Conservation (phyloP, 768 basidiomycete genomes). For the Lanmaoa pseudosensibilis region DNA sequence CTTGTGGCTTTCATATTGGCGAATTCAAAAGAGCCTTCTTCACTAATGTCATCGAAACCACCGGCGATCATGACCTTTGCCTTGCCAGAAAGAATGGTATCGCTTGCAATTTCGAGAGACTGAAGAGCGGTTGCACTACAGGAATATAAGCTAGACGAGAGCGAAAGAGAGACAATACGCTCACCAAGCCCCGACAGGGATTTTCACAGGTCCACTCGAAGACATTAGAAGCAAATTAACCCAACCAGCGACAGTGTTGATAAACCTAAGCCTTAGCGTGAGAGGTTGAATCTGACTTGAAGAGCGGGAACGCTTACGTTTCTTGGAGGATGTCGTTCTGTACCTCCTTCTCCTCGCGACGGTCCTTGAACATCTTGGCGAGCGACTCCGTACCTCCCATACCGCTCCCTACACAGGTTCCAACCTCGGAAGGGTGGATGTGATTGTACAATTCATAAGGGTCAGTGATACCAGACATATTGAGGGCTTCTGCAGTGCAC, state of each 20-base stretch:
- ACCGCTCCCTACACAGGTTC: slow-evolving; percentile 90
- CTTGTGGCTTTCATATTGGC: slow-evolving; percentile 99
- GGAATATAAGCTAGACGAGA: slow-evolving; percentile 3
- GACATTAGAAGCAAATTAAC: slow-evolving; percentile 93
- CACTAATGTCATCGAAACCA: slow-evolving; percentile 96
- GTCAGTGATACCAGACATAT: slow-evolving; percentile 95
- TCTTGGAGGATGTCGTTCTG: slow-evolving; percentile 99
- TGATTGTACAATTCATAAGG: slow-evolving; percentile 97
- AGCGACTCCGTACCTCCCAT: slow-evolving; percentile 95
- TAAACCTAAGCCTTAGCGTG: slow-evolving; percentile 61
- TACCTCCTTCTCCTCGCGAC: slow-evolving; percentile 95
- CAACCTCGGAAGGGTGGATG: slow-evolving; percentile 95
- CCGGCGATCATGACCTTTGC: slow-evolving; percentile 99
- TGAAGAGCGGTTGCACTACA: slow-evolving; percentile 92
- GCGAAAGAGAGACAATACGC: slow-evolving; percentile 21
- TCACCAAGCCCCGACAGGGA: slow-evolving; percentile 97
- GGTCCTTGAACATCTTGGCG: slow-evolving; percentile 98
- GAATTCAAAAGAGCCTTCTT: slow-evolving; percentile 98
- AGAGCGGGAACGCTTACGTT: slow-evolving; percentile 58
- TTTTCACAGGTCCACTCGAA: slow-evolving; percentile 97
- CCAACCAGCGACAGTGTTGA: slow-evolving; percentile 99
- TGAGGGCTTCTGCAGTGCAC: slow-evolving; percentile 91
- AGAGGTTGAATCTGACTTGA: slow-evolving; percentile 2
- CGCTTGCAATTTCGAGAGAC: slow-evolving; percentile 97
- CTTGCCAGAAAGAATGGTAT: slow-evolving; percentile 91